phyloP scores from a whole-genome alignment of 2,329 filamentous ascomycete genomes.

The Cladophialophora yegresii region DNA sequence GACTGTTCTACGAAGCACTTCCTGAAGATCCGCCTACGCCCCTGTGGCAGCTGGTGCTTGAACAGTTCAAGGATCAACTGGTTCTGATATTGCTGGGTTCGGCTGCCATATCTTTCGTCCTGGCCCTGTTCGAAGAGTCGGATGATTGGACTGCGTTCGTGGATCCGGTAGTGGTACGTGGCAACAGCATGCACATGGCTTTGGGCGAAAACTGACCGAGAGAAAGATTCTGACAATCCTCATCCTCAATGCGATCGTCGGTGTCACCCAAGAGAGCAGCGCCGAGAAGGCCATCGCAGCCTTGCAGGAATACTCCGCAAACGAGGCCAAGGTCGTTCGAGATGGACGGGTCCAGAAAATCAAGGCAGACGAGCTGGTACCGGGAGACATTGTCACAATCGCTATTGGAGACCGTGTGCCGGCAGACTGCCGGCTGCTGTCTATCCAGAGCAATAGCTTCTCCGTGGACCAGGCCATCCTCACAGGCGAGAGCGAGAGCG shows the following conservation, averaged over 20 bases:
- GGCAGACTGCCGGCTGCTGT: slow-evolving; percentile 85
- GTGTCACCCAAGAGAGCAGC: slow-evolving; percentile 97
- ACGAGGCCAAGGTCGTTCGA: slow-evolving; percentile 90
- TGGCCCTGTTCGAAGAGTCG: slow-evolving; percentile 89
- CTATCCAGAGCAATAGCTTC: slow-evolving; percentile 97
- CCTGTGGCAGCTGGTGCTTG: slow-evolving; percentile 91
- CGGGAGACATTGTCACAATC: slow-evolving; percentile 86
- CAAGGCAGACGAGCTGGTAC: slow-evolving; percentile 96
- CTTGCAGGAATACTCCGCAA: slow-evolving; percentile 97
- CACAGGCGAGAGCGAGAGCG: slow-evolving; percentile 96
- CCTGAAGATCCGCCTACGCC: slow-evolving; percentile 93
- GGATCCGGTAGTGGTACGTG: slow-evolving; percentile 85
- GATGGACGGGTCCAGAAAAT: slow-evolving; percentile 77
- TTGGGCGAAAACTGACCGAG: slow-evolving; percentile 8
- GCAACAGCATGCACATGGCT: background rate
- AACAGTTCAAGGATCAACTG: slow-evolving; percentile 99
- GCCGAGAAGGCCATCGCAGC: slow-evolving; percentile 98
- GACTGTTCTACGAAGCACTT: slow-evolving; percentile 55
- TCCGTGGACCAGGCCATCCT: slow-evolving; percentile 94
- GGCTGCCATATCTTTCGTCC: slow-evolving; percentile 86
- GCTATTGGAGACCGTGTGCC: slow-evolving; percentile 90
- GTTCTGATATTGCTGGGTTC: slow-evolving; percentile 93
- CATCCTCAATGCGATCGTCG: slow-evolving; percentile 93
- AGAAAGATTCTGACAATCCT: slow-evolving; percentile 89
- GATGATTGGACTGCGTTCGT: slow-evolving; percentile 97